Evolutionary conservation across 768 basidiomycete genomes (phyloP), one percentile per base, ranked within the genome.

Genomic region (Suillus spraguei): DNA sequence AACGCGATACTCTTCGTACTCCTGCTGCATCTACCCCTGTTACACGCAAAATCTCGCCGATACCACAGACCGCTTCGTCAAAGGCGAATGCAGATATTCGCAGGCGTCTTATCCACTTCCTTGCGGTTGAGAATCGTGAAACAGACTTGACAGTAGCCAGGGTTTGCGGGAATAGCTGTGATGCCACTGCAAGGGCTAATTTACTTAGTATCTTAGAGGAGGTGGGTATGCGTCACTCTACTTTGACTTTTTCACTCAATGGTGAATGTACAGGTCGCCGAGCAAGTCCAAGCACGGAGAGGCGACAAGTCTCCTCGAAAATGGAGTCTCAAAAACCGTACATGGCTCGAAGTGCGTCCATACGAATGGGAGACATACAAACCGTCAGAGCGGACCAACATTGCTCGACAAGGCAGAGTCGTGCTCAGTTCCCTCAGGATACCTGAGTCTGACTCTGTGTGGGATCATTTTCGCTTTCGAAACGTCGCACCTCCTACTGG

Each of bases 281-380:
- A 88, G 63, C 78, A 76, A 41, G 67, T 60, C 2, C 67, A 75
- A 0, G 64, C 73, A 36, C 80, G 71, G 66, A 80, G 72, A 36
- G 75, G 75, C 2, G 72, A 76, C 62, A 77, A 77, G 24, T 75
- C 79, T 9, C 72, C 79, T 2, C 77, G 78, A 62, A 68, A 66
- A 1, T 92, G 87, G 81, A 69, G 76, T 38, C 83, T 91, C 64
- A 89, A 85, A 65, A 75, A 80, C 28, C 69, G 74, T 22, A 76
- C 84, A 3, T 92, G 90, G 90, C 79, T 79, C 39, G 87, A 92
- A 68, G 87, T 91, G 32, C 85, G 88, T 7, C 91, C 91, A 0
- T 86, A 81, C 63, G 87, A 86, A 65, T 89, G 83, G 81, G 76
- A 80, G 0, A 77, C 77, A 35, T 77, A 89, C 33, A 76, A 77